Percentiles rank a stretch among this genome's conserved stretches.
Conservation (phyloP, 306 rosid genomes). For the Crataegus laevigata region DNA sequence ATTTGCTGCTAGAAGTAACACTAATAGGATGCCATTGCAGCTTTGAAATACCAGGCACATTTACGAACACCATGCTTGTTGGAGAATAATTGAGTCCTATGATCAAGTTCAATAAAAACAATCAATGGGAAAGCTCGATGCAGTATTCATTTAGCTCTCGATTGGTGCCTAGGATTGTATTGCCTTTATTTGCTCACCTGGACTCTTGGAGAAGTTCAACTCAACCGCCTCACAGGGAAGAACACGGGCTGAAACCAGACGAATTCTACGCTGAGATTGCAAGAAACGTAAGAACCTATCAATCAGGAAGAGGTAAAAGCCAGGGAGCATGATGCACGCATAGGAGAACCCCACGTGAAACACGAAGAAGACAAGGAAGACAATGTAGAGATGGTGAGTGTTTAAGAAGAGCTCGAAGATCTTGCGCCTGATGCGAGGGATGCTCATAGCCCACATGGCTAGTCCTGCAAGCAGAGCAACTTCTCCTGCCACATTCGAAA, state of each 20-base stretch:
- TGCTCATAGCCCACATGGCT: constrained; percentile 45
- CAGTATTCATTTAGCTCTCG: background rate
- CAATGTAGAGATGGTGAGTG: constrained; percentile 42
- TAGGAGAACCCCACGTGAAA: constrained; percentile 51
- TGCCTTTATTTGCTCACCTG: constrained; percentile 9
- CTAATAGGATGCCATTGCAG: constrained; percentile 65
- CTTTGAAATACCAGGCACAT: constrained; percentile 57
- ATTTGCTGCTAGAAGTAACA: constrained; percentile 33
- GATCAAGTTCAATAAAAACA: background rate
- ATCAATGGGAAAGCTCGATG: background rate
- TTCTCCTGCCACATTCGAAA: constrained; percentile 57
- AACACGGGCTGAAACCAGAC: constrained; percentile 36
- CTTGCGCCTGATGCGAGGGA: constrained; percentile 39
- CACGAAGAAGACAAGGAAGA: constrained; percentile 47
- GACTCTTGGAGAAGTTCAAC: constrained; percentile 47
- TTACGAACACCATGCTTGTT: constrained; percentile 43
- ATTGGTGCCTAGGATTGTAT: too few relatives aligned
- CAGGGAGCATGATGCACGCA: constrained; percentile 46
- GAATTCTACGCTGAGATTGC: constrained; percentile 37
- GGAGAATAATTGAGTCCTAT: constrained; percentile 44
- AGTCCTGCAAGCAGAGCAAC: constrained; percentile 41
- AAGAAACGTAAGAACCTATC: constrained; percentile 49
- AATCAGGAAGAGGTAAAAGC: constrained; percentile 52
- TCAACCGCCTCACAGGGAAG: constrained; percentile 54
- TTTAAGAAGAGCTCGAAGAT: constrained; percentile 50